phyloP scores from a whole-genome alignment of 306 rosid species.

The Begonia peltatifolia region DNA sequence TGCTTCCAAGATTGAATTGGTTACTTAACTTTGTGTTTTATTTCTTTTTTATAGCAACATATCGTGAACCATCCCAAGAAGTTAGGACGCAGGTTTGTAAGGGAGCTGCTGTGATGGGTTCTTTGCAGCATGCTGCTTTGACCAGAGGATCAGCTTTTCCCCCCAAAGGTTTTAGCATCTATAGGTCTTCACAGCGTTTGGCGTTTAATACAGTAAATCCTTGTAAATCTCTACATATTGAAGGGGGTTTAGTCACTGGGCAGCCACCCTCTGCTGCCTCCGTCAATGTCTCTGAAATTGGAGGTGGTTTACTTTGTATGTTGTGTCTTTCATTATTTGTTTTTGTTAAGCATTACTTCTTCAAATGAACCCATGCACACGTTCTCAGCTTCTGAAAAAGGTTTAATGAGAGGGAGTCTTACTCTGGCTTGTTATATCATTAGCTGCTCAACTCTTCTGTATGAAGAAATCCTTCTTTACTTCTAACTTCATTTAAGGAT shows the following conservation, averaged over 20 bases:
- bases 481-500: too few species aligned
- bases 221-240: slow-evolving; percentile 26
- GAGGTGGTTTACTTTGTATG: slow-evolving; percentile 24
- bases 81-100: slow-evolving; percentile 35
- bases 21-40: too few species aligned
- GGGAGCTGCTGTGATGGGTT: slow-evolving; percentile 47
- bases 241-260: slow-evolving; percentile 45
- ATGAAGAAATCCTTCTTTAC: too few species aligned
- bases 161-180: slow-evolving; percentile 14
- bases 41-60: too few species aligned
- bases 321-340: background rate
- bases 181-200: slow-evolving; percentile 20
- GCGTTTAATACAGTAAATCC: slow-evolving; percentile 25
- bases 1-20: too few species aligned
- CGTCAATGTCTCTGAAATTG: slow-evolving; percentile 34
- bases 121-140: slow-evolving; percentile 24
- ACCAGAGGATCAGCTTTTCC: slow-evolving; percentile 24
- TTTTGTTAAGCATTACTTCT: background rate
- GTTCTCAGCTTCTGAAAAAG: too few species aligned
- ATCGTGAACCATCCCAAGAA: too few species aligned
- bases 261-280: slow-evolving; percentile 26
- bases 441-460: too few species aligned
- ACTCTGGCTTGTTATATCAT: background rate
- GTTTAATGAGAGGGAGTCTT: too few species aligned
- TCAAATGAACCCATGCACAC: too few species aligned